Evolutionary conservation across 2,329 filamentous ascomycete species (phyloP).

Genomic region (Cladophialophora carrionii): DNA sequence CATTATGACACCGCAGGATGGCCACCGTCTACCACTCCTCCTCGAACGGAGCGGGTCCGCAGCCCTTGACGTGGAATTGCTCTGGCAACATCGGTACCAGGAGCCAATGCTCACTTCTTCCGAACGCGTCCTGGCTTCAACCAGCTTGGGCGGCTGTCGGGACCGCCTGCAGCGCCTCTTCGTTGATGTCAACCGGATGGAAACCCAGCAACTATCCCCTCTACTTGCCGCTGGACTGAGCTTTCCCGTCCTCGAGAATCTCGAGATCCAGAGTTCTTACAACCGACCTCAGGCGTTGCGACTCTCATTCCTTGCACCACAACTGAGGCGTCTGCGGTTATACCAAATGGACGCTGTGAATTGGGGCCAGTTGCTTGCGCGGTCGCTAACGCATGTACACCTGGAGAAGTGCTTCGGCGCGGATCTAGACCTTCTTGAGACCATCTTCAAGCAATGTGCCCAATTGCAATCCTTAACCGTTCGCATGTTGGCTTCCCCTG

Average conservation of each 20-base stretch:
- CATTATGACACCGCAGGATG: slow-evolving; percentile 4
- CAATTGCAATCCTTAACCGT: not conserved
- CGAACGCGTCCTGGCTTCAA: not conserved
- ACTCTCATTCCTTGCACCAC: slow-evolving; percentile 1
- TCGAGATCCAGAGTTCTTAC: not conserved
- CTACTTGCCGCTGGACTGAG: not conserved
- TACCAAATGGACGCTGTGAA: not conserved
- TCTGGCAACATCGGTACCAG: not conserved
- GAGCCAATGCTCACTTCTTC: not conserved
- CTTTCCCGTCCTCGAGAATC: slow-evolving; percentile 1
- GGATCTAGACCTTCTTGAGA: not conserved
- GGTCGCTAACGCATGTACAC: not conserved
- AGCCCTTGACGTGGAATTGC: not conserved
- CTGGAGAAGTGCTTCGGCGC: not conserved
- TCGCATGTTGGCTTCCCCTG: not conserved
- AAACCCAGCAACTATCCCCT: not conserved
- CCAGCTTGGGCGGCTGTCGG: not conserved
- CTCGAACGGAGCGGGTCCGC: slow-evolving; percentile 2
- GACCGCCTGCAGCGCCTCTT: not conserved
- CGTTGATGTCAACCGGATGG: not conserved
- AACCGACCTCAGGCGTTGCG: not conserved
- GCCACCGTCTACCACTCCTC: not conserved
- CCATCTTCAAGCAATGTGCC: not conserved
- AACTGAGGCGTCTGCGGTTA: not conserved
- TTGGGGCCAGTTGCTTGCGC: not conserved